Conservation (phyloP, 768 basidiomycete genomes). For the Boletus speciosus region DNA sequence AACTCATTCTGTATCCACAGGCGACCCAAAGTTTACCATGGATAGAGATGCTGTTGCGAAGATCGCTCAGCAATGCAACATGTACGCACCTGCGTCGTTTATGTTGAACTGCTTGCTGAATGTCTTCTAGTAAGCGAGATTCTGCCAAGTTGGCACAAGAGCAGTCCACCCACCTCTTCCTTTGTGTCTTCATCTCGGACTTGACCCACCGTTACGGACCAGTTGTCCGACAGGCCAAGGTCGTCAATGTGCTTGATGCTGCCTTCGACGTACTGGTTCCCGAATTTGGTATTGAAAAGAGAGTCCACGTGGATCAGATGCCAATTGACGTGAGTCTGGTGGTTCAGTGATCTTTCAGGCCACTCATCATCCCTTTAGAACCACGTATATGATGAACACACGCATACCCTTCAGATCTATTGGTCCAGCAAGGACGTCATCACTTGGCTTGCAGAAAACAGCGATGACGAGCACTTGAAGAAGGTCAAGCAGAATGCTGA, state of each 20-base stretch:
- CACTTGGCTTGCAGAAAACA: conserved; percentile 90
- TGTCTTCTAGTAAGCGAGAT: conserved; percentile 69
- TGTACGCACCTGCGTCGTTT: conserved; percentile 47
- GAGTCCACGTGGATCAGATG: conserved; percentile 99
- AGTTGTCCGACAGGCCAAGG: conserved; percentile 91
- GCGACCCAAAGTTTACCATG: conserved; percentile 92
- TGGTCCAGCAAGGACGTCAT: conserved; percentile 96
- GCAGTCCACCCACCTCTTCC: conserved; percentile 92
- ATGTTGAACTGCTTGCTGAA: conserved; percentile 3
- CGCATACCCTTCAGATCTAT: conserved; percentile 88
- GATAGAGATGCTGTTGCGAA: conserved; percentile 98
- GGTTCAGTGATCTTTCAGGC: neutral
- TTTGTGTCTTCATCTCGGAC: conserved; percentile 92
- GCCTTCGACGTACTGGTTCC: conserved; percentile 96
- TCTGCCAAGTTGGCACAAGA: conserved; percentile 92
- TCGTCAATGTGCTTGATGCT: conserved; percentile 93
- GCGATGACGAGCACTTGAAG: conserved; percentile 93
- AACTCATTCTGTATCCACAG: conserved; percentile 24
- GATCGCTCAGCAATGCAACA: conserved; percentile 97
- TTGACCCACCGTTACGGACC: conserved; percentile 94
- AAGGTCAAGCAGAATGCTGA: conserved; percentile 93
- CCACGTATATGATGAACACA: conserved; percentile 94
- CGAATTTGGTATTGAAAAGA: conserved; percentile 98
- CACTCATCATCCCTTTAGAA: conserved; percentile 52
- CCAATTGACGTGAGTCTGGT: conserved; percentile 77